Conservation (phyloP, 2,329 filamentous ascomycete genomes). For the Trichoderma aggressivum region DNA sequence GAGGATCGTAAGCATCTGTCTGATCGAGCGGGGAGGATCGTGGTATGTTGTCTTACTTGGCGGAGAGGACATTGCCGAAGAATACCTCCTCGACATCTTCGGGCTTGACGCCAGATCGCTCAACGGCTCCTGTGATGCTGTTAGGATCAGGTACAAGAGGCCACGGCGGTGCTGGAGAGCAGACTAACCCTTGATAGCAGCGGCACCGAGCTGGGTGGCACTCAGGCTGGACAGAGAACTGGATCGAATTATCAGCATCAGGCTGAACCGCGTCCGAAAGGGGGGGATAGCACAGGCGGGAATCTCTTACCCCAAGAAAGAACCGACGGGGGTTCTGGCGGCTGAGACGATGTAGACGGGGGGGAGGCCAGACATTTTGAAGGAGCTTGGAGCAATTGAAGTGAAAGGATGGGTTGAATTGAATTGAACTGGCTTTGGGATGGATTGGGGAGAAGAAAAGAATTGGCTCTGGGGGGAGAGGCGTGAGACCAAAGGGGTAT, state of each 20-base stretch:
- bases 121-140: conserved; percentile 61
- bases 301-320: conserved; percentile 75
- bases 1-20: neutral
- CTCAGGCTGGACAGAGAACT: conserved; percentile 86
- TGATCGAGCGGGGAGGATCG: neutral
- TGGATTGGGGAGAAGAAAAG: neutral
- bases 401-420: neutral
- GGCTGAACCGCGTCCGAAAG: neutral
- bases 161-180: neutral
- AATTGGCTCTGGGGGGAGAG: neutral
- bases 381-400: neutral
- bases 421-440: conserved; percentile 14
- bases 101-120: conserved; percentile 82
- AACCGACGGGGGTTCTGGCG: conserved; percentile 85
- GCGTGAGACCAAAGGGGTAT: neutral
- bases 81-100: conserved; percentile 93
- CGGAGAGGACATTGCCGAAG: conserved; percentile 96
- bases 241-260: conserved; percentile 20
- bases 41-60: conserved; percentile 63
- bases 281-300: neutral
- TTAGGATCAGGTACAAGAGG: conserved; percentile 17
- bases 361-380: conserved; percentile 72
- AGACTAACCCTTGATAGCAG: conserved; percentile 81
- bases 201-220: conserved; percentile 81
- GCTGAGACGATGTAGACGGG: conserved; percentile 95